These are phyloP conservation scores for Phaseolus coccineus DNA, from an alignment of 331 rosid species.

Conservation along the genomic window DNA sequence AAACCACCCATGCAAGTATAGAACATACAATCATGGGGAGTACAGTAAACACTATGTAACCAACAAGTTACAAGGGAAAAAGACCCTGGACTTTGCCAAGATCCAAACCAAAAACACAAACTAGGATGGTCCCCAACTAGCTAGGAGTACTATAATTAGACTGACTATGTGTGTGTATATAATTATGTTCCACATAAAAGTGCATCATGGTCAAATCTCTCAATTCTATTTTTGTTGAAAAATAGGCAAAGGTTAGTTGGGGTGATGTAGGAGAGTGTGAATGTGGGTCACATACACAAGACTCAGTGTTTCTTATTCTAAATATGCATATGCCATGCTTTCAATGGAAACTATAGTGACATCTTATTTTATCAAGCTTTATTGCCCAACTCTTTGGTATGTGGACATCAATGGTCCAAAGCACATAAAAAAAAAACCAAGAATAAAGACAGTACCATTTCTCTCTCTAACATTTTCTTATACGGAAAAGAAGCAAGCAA, in stretches of 20 bases:
- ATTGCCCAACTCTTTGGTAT: constrained; percentile 46
- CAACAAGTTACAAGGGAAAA: constrained; percentile 92
- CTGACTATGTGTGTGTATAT: constrained; percentile 21
- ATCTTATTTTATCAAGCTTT: constrained; percentile 37
- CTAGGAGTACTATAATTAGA: constrained; percentile 43
- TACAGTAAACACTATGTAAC: constrained; percentile 88
- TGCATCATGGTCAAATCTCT: constrained; percentile 40
- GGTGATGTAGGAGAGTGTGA: constrained; percentile 43
- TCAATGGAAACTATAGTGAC: constrained; percentile 50
- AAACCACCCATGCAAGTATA: constrained; percentile 75
- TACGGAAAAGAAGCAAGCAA: constrained; percentile 50
- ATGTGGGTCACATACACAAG: constrained; percentile 47
- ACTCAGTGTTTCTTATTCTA: constrained; percentile 43
- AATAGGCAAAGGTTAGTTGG: constrained; percentile 48
- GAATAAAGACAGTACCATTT: constrained; percentile 37
- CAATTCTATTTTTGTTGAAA: constrained; percentile 25
- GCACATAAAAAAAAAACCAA: constrained; percentile 27
- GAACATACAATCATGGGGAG: constrained; percentile 92
- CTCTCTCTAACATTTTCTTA: constrained; percentile 39
- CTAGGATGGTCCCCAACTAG: constrained; percentile 45
- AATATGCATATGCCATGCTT: constrained; percentile 33
- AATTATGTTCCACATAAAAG: constrained; percentile 18
- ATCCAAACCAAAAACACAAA: constrained; percentile 53
- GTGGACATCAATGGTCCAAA: constrained; percentile 45
- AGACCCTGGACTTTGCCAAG: constrained; percentile 82